Evolutionary conservation across 805 yeast species (phyloP), one percentile per base, ranked within the genome.

Genomic region (Ascoidea tarda): DNA sequence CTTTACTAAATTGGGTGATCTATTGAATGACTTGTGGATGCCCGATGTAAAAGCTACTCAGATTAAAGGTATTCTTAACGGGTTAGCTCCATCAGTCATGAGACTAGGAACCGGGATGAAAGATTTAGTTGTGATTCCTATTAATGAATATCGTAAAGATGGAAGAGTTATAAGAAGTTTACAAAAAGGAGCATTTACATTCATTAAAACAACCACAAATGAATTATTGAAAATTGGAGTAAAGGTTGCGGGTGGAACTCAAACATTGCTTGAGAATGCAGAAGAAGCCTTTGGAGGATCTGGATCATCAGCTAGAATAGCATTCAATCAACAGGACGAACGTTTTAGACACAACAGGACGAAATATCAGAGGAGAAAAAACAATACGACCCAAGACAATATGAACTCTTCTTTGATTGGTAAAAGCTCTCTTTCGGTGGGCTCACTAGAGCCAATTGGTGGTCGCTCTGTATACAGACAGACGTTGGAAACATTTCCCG

Each of bases 31-130:
- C n/a, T 70, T 77, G 6, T 93, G 97, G 96, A 77, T 82, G 62
- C 96, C 96, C 0, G 95, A 89, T 63, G 86, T 91, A 54, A 80
- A 81, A 47, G 73, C 77, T n/a, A 82, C 82, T 38, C 98, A 91
- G 66, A 65, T 93, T 10, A 77, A 81, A 6, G 91, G 89, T 1
- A 82, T 93, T 6, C 66, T 93, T 14, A 79, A 89, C 0, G 99
- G 98, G 0, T 68, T 93, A 32, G 83, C 90, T 0, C 91, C 97
- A 0, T 81, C 96, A 0, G 69, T 89, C 32, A 82, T 86, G 12
- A 79, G 83, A 54, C 75, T 91, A 32, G 90, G 96, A 0, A 74
- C 84, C 2, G 95, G 95, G 0, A 74, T 90, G 50, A 79, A 78
- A 56, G 84, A 86, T 50, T 69, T 90, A 50, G 75, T 89, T 5